Evolutionary conservation across 2,329 filamentous ascomycete genomes (phyloP).

Genomic region (Allantophomopsis lycopodina): DNA sequence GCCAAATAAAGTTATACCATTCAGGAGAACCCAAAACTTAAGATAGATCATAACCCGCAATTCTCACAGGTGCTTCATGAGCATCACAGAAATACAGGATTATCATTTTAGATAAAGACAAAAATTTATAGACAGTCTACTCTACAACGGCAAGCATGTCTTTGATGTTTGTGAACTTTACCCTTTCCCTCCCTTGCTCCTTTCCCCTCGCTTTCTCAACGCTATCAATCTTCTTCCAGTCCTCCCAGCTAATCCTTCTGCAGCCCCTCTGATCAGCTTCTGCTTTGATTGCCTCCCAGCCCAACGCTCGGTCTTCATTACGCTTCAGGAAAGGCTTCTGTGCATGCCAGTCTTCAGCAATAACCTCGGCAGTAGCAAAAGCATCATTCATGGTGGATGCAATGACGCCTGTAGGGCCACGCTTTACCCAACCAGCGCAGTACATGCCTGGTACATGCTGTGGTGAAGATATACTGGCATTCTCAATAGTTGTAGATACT

Average conservation of each 20-base stretch:
- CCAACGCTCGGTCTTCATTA: constrained; percentile 24
- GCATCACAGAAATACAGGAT: too few relatives aligned
- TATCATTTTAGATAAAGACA: too few relatives aligned
- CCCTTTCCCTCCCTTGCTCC: constrained; percentile 60
- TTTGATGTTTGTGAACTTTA: constrained; percentile 45
- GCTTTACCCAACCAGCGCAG: constrained; percentile 93
- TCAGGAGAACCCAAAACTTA: too few relatives aligned
- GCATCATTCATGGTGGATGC: constrained; percentile 93
- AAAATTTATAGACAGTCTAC: too few relatives aligned
- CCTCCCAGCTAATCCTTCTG: constrained; percentile 61
- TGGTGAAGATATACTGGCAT: not conserved
- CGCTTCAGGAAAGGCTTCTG: constrained; percentile 6
- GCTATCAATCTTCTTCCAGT: constrained; percentile 78
- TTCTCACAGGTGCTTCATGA: too few relatives aligned
- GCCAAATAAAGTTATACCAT: too few relatives aligned
- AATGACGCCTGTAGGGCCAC: constrained; percentile 88
- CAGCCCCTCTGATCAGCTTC: constrained; percentile 42
- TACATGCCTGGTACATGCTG: constrained; percentile 59
- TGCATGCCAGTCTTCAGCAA: constrained; percentile 63
- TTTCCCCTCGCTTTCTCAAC: constrained; percentile 57
- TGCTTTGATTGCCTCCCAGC: constrained; percentile 64
- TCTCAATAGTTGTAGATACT: constrained; percentile 3
- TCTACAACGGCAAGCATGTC: constrained; percentile 43
- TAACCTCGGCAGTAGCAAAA: constrained; percentile 75
- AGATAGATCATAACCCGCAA: too few relatives aligned